phyloP scores from a whole-genome alignment of 1,284 basidiomycete species.

The Chiua sp. region DNA sequence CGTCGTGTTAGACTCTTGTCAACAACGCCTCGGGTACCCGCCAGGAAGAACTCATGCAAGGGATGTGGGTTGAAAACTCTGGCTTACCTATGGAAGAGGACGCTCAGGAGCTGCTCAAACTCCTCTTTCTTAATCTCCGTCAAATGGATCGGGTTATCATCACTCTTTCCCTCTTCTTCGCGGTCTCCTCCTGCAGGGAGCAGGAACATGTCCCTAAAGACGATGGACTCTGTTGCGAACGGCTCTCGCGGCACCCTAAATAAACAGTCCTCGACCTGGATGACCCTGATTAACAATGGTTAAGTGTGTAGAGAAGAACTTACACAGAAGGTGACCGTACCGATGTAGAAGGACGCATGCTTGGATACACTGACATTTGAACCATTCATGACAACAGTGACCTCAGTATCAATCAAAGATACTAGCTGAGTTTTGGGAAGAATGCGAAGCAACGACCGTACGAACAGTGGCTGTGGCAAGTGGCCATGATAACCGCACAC shows the following conservation, averaged over 20 bases:
- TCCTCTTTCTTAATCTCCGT: conserved; percentile 20
- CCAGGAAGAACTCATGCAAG: background rate
- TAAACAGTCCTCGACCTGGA: conserved; percentile 27
- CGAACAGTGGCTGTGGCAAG: no score
- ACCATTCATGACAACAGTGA: no score
- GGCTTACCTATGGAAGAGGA: conserved; percentile 13
- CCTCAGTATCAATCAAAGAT: no score
- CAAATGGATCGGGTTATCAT: conserved; percentile 22
- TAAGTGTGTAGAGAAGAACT: background rate
- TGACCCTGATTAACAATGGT: background rate
- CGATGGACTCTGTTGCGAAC: conserved; percentile 19
- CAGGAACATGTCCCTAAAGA: conserved; percentile 32
- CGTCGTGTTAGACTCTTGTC: no score
- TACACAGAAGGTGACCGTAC: conserved; percentile 19
- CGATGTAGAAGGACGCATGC: conserved; percentile 16
- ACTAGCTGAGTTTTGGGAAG: no score
- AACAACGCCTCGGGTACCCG: no score
- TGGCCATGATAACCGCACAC: no score
- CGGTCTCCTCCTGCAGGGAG: conserved; percentile 14
- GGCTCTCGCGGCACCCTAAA: conserved; percentile 27
- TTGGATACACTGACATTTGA: background rate
- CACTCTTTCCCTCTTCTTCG: conserved; percentile 20
- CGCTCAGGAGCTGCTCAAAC: conserved; percentile 20
- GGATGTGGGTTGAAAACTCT: no score
- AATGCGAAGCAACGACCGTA: no score